Evolutionary conservation across 345 rosid species (phyloP).

Genomic region (Anastatica hierochuntica): DNA sequence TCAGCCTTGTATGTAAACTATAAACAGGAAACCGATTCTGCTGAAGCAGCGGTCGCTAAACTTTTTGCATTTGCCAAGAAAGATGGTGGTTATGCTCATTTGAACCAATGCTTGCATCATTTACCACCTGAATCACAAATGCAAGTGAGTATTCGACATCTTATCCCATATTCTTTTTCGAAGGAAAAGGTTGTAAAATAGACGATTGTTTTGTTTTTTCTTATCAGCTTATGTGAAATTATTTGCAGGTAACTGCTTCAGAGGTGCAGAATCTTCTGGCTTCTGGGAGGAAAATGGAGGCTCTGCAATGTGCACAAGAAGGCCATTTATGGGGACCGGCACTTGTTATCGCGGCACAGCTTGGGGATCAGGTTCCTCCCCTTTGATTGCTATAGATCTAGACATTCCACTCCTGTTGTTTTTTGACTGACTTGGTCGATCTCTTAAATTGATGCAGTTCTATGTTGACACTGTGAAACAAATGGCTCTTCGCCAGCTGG

Average conservation of each 20-base stretch:
- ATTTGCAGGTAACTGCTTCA: constrained; percentile 63
- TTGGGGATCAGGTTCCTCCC: constrained; percentile 79
- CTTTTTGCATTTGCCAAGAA: constrained; percentile 82
- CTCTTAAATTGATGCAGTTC: constrained; percentile 44
- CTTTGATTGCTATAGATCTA: constrained; percentile 2
- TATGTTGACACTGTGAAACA: constrained; percentile 85
- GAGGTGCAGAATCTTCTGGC: constrained; percentile 94
- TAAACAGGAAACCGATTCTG: constrained; percentile 66
- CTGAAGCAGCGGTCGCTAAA: constrained; percentile 94
- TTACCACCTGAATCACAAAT: constrained; percentile 84
- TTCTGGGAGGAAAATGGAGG: constrained; percentile 86
- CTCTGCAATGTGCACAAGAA: constrained; percentile 74
- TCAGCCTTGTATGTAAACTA: constrained; percentile 1
- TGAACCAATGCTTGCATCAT: constrained; percentile 61
- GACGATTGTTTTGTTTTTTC: background rate
- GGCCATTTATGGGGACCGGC: constrained; percentile 99
- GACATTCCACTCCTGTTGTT: background rate
- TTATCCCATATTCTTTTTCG: background rate
- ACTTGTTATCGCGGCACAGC: constrained; percentile 87
- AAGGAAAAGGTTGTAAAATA: background rate
- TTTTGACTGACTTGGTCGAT: constrained; percentile 11
- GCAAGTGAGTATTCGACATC: constrained; percentile 40
- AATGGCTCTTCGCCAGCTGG: constrained; percentile 91
- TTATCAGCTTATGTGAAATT: background rate
- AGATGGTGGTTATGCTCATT: constrained; percentile 43